Evolutionary conservation across 495 filamentous ascomycete genomes (phyloP).

Genomic region (Neurospora sp.): DNA sequence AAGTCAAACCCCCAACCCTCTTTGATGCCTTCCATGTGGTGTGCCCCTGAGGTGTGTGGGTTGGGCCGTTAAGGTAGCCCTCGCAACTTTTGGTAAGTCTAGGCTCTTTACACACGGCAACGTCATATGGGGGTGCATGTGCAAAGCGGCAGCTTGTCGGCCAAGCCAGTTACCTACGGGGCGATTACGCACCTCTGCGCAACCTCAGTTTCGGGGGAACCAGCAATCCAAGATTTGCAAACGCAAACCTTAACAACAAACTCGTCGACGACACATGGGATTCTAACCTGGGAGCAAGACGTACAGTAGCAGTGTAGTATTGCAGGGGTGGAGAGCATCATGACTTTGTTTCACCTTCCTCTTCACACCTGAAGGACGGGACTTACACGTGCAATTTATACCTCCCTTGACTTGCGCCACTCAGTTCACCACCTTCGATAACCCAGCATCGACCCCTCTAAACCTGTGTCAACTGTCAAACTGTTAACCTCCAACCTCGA

Average conservation of each 20-base stretch:
- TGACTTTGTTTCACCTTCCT: not conserved
- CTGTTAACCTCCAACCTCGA: not conserved
- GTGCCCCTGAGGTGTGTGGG: not conserved
- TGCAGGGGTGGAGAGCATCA: not conserved
- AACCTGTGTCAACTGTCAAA: not conserved
- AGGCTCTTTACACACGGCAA: not conserved
- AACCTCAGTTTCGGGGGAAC: not conserved
- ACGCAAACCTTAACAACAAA: not conserved
- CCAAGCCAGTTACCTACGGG: not conserved
- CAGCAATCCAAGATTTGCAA: not conserved
- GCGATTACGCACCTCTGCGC: not conserved
- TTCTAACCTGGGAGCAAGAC: not conserved
- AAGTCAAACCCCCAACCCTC: not conserved
- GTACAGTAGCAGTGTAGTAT: not conserved
- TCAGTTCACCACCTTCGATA: not conserved
- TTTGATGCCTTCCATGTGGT: not conserved
- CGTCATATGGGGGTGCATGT: not conserved
- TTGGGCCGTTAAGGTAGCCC: not conserved
- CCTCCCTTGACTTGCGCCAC: not conserved
- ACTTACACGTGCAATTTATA: not conserved
- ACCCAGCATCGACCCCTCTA: not conserved
- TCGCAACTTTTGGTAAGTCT: not conserved
- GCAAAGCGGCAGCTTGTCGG: not conserved
- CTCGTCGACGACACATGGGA: not conserved
- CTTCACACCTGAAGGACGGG: not conserved